Percentiles rank a stretch among this genome's conserved stretches.
Evolutionary conservation across 495 filamentous ascomycete genomes (phyloP).

Genomic region (Daldinia childiae): DNA sequence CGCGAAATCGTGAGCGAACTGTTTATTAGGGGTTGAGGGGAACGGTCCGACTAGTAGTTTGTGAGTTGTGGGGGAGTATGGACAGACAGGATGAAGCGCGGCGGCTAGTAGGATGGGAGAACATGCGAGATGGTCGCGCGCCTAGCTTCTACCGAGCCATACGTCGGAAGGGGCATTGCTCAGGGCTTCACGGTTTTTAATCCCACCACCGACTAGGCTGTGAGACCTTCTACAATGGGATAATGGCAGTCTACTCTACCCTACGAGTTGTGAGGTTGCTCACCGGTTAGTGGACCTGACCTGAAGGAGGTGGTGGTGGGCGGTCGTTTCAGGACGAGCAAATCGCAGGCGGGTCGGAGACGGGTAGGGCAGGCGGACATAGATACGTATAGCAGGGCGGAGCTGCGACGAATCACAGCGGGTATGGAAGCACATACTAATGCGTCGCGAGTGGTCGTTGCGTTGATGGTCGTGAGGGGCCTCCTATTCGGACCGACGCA

Average conservation of each 20-base stretch:
- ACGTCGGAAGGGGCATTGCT: not conserved
- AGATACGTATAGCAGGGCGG: not conserved
- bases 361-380: not conserved
- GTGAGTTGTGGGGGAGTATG: not conserved
- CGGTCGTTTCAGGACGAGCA: not conserved
- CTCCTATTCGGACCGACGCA: conserved; percentile 9
- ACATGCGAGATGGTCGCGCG: not conserved
- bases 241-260: not conserved
- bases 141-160: not conserved
- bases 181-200: not conserved
- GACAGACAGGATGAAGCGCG: not conserved
- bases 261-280: not conserved
- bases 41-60: conserved; percentile 1
- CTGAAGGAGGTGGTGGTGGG: not conserved
- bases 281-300: not conserved
- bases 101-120: not conserved
- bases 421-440: not conserved
- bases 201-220: not conserved
- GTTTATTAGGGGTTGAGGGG: not conserved
- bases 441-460: not conserved
- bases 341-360: not conserved
- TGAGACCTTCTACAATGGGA: not conserved
- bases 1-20: not conserved
- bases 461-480: conserved; percentile 9
- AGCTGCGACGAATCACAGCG: conserved; percentile 3